Conservation (phyloP, 2,329 filamentous ascomycete genomes). For the Phaeosphaeriaceae sp. region DNA sequence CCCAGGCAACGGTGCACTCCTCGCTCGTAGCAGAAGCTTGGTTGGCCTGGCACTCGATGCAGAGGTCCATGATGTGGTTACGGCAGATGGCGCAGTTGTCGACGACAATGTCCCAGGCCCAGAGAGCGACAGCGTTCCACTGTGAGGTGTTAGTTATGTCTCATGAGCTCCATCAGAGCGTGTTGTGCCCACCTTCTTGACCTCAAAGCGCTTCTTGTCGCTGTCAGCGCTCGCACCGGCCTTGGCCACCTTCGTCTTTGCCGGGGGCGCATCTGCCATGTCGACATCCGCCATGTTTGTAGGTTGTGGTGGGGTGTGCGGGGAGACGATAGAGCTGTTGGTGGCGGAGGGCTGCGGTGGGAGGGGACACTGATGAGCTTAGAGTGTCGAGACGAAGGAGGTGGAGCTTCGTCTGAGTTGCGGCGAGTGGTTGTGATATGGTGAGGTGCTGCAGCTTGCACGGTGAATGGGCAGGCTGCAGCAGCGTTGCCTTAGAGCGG, state of each 20-base stretch:
- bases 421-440: neutral
- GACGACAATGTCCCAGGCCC: constrained; percentile 99
- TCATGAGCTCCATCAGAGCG: constrained; percentile 2
- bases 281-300: constrained; percentile 87
- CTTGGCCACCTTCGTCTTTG: constrained; percentile 61
- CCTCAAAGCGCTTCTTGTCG: constrained; percentile 96
- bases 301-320: constrained; percentile 26
- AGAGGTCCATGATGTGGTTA: constrained; percentile 99
- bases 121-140: constrained; percentile 98
- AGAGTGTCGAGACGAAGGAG: neutral
- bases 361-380: neutral
- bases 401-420: constrained; percentile 8
- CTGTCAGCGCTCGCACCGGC: constrained; percentile 58
- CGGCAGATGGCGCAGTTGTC: constrained; percentile 99
- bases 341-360: constrained; percentile 1
- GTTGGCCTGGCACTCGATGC: constrained; percentile 98
- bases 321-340: constrained; percentile 20
- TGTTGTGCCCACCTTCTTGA: constrained; percentile 80
- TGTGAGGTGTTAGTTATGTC: constrained; percentile 51
- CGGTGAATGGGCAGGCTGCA: constrained; percentile 20
- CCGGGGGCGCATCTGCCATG: constrained; percentile 82
- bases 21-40: constrained; percentile 96
- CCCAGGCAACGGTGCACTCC: constrained; percentile 98
- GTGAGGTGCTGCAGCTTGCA: neutral
- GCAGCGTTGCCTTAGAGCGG: constrained; percentile 9